Conservation (phyloP, 352 stramenopile genomes). For the Phytophthora multivora region DNA sequence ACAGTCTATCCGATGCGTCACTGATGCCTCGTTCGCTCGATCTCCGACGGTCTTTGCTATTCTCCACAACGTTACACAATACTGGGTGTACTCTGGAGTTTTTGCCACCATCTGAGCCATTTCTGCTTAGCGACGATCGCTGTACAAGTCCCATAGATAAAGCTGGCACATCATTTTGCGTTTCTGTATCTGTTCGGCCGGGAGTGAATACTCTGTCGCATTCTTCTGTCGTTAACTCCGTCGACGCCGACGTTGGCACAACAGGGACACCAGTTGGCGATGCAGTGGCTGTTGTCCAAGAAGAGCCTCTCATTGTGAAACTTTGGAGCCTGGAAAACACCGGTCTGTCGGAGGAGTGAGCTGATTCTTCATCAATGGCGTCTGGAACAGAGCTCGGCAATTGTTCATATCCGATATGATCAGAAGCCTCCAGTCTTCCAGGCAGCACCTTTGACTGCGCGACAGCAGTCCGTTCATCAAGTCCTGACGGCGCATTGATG, state of each 20-base stretch:
- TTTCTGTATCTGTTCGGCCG: background rate
- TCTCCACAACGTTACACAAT: constrained; percentile 4
- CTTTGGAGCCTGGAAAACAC: constrained; percentile 7
- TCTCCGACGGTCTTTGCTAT: background rate
- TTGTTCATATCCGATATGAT: background rate
- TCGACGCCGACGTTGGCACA: constrained; percentile 4
- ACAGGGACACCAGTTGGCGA: background rate
- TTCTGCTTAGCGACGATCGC: constrained; percentile 14
- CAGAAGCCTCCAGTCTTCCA: constrained; percentile 13
- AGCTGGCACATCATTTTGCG: background rate
- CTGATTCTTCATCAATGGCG: background rate
- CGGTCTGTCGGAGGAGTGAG: background rate
- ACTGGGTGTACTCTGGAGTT: constrained; percentile 24
- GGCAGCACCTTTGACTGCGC: background rate
- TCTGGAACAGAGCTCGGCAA: constrained; percentile 1
- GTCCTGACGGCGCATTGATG: background rate
- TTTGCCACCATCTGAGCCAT: constrained; percentile 1
- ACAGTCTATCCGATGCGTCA: constrained; percentile 13
- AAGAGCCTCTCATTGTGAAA: background rate
- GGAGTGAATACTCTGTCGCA: background rate
- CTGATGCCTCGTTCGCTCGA: background rate
- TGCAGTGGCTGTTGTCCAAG: background rate
- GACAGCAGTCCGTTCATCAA: constrained; percentile 5
- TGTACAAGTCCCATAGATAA: constrained; percentile 8
- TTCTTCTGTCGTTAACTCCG: background rate